These are phyloP conservation scores for Penicillium aurantiogriseum DNA, from an alignment of 2,329 filamentous ascomycete genomes.

Conservation along the genomic window DNA sequence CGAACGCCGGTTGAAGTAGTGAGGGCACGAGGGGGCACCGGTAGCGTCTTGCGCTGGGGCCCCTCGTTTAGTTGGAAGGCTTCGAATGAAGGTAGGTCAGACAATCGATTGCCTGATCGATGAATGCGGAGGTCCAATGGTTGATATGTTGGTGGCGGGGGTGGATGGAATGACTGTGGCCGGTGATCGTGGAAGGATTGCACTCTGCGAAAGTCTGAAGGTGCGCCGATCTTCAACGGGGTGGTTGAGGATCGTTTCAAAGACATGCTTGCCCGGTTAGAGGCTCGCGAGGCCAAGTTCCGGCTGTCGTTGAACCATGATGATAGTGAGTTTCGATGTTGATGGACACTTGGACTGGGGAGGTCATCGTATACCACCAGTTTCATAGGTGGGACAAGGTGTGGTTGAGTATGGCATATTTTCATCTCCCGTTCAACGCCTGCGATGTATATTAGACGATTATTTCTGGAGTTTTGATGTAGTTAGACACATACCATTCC, in stretches of 20 bases:
- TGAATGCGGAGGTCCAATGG: conserved; percentile 51
- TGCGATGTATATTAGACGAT: conserved; percentile 25
- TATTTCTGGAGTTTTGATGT: neutral
- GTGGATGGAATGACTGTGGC: conserved; percentile 9
- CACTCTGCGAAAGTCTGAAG: conserved; percentile 44
- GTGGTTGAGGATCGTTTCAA: conserved; percentile 35
- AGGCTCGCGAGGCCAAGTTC: conserved; percentile 39
- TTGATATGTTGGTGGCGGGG: conserved; percentile 30
- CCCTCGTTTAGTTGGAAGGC: conserved; percentile 35
- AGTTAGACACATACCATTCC: conserved; percentile 9
- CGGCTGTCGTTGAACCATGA: conserved; percentile 42
- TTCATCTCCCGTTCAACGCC: conserved; percentile 45
- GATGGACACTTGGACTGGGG: conserved; percentile 33
- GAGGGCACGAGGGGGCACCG: conserved; percentile 36
- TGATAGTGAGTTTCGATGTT: conserved; percentile 37
- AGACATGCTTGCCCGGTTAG: conserved; percentile 43
- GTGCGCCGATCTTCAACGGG: conserved; percentile 42
- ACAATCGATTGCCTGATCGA: conserved; percentile 43
- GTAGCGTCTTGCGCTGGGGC: conserved; percentile 24
- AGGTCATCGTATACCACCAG: conserved; percentile 44
- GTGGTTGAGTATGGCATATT: conserved; percentile 47
- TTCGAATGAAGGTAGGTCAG: conserved; percentile 47
- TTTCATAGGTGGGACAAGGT: conserved; percentile 48
- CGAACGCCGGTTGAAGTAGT: conserved; percentile 20
- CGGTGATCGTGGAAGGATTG: conserved; percentile 21